Conservation (phyloP, 345 rosid species). For the Chamaenerion angustifolium region DNA sequence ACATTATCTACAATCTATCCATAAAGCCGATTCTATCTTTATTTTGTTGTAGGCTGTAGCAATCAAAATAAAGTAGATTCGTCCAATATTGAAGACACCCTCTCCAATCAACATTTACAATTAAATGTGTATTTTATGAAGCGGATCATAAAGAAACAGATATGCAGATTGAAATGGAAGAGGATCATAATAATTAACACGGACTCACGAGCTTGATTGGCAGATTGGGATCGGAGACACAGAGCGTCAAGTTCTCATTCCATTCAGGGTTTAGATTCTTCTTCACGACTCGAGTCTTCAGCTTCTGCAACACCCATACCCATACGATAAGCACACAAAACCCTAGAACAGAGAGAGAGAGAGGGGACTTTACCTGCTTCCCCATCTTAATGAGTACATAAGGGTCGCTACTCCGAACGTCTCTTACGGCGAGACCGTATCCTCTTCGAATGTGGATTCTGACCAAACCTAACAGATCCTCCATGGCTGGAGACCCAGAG, state of each 20-base stretch:
- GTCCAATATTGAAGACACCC: too few species aligned
- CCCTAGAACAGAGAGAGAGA: background rate
- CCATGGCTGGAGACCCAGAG: constrained; percentile 23
- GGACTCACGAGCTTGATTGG: constrained; percentile 12
- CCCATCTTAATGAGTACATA: constrained; percentile 8
- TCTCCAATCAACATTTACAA: too few species aligned
- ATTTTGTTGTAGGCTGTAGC: too few species aligned
- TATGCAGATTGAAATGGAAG: background rate
- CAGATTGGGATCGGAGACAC: constrained; percentile 2
- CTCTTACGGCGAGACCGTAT: constrained; percentile 73
- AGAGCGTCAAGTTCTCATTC: constrained; percentile 10
- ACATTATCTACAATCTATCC: too few species aligned
- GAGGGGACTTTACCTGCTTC: constrained; percentile 2
- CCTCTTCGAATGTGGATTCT: constrained; percentile 55
- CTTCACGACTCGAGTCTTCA: constrained; percentile 13
- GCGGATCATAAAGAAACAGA: background rate
- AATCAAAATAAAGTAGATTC: too few species aligned
- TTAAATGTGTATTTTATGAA: too few species aligned
- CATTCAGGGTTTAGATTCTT: constrained; percentile 13
- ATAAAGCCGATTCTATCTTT: too few species aligned
- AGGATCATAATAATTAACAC: background rate
- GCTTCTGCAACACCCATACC: constrained; percentile 6
- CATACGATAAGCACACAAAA: background rate
- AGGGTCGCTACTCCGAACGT: constrained; percentile 19
- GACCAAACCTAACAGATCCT: constrained; percentile 55